These are phyloP conservation scores for Ustilago hordei DNA, from an alignment of 1,284 basidiomycete genomes.

Conservation along the genomic window DNA sequence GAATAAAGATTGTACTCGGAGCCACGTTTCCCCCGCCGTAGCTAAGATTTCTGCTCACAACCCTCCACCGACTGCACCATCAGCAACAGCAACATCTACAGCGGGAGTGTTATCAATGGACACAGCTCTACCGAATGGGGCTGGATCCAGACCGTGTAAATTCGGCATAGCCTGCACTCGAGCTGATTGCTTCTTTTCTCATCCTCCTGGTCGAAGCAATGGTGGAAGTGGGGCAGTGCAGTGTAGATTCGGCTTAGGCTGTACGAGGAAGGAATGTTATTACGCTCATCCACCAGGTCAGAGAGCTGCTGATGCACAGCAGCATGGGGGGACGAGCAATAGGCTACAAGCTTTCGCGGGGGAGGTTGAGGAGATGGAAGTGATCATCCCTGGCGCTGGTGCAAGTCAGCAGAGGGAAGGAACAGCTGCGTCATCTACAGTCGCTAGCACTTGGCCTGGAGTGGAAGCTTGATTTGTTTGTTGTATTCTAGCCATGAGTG, in stretches of 20 bases:
- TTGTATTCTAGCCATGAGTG: too few relatives aligned
- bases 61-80: background rate
- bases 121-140: constrained; percentile 13
- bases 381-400: constrained; percentile 20
- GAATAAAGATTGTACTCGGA: constrained; percentile 61
- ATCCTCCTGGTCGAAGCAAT: constrained; percentile 26
- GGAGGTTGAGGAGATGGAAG: constrained; percentile 32
- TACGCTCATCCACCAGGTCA: constrained; percentile 36
- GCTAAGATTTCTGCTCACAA: constrained; percentile 6
- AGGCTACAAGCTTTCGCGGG: constrained; percentile 24
- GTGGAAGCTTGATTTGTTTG: background rate
- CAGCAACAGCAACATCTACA: constrained; percentile 4
- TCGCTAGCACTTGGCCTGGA: background rate
- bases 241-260: constrained; percentile 48
- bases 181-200: constrained; percentile 55
- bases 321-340: constrained; percentile 6
- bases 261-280: constrained; percentile 43
- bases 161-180: constrained; percentile 55
- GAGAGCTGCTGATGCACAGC: background rate
- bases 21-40: constrained; percentile 63
- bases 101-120: constrained; percentile 23
- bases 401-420: background rate
- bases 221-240: background rate
- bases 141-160: constrained; percentile 39
- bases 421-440: background rate